Conservation (phyloP, 1,139 yeast genomes). For the Zygosaccharomyces sapae region DNA sequence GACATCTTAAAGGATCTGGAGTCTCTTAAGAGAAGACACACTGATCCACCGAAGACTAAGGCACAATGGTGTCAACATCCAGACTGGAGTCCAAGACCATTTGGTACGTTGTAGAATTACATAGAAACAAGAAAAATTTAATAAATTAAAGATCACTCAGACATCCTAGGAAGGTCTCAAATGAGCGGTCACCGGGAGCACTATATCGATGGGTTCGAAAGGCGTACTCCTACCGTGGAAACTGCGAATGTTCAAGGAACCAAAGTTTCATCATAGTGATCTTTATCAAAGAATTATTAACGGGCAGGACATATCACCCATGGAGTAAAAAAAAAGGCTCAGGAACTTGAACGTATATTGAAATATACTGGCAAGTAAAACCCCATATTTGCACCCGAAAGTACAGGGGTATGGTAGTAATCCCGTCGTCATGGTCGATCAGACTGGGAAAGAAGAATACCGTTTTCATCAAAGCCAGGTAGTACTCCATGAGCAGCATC, state of each 20-base stretch:
- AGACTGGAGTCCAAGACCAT: slow-evolving; percentile 46
- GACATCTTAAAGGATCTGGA: slow-evolving; percentile 33
- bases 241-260: slow-evolving; percentile 76
- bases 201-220: slow-evolving; percentile 70
- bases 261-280: slow-evolving; percentile 64
- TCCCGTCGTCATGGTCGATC: slow-evolving; percentile 90
- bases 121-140: slow-evolving; percentile 5
- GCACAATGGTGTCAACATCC: slow-evolving; percentile 28
- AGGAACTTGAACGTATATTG: slow-evolving; percentile 44
- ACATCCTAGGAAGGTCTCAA: slow-evolving; percentile 59
- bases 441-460: slow-evolving; percentile 82
- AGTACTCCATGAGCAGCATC: slow-evolving; percentile 7
- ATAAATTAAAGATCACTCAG: slow-evolving; percentile 40
- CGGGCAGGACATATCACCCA: background rate
- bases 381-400: slow-evolving; percentile 35
- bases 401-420: slow-evolving; percentile 37
- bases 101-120: slow-evolving; percentile 37
- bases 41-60: slow-evolving; percentile 7
- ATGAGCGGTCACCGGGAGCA: slow-evolving; percentile 74
- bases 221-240: slow-evolving; percentile 86
- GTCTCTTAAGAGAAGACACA: slow-evolving; percentile 30
- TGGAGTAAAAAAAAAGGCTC: slow-evolving; percentile 26
- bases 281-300: slow-evolving; percentile 2
- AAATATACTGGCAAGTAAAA: slow-evolving; percentile 87
- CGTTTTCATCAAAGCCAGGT: slow-evolving; percentile 42